Conservation (phyloP, 1,284 basidiomycete genomes). For the Singerocomus inundabilis region DNA sequence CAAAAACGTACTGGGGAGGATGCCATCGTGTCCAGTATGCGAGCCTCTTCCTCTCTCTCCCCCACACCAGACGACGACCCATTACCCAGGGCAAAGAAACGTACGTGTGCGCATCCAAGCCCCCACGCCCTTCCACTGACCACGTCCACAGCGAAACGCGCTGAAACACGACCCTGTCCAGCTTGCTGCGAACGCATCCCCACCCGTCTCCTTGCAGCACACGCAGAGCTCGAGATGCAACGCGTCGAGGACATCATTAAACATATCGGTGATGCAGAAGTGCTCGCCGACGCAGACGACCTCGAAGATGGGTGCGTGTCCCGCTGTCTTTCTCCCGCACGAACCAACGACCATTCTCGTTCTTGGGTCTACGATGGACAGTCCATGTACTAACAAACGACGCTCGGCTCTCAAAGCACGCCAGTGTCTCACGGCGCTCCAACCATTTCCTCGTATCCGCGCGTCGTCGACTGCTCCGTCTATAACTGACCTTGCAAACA, state of each 20-base stretch:
- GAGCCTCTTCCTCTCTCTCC: slow-evolving; percentile 32
- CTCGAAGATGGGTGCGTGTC: slow-evolving; percentile 44
- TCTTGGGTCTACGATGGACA: slow-evolving; percentile 12
- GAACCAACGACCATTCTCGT: slow-evolving; percentile 8
- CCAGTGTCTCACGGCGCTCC: slow-evolving; percentile 45
- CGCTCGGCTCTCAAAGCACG: slow-evolving; percentile 66
- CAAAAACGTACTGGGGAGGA: slow-evolving; percentile 27
- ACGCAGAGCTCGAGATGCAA: slow-evolving; percentile 61
- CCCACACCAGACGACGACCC: slow-evolving; percentile 20
- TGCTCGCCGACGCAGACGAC: slow-evolving; percentile 40
- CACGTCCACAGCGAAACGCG: slow-evolving; percentile 60
- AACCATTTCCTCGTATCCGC: slow-evolving; percentile 22
- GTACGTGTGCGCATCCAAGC: slow-evolving; percentile 19
- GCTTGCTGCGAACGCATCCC: slow-evolving; percentile 71
- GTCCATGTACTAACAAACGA: slow-evolving; percentile 44
- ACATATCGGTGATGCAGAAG: slow-evolving; percentile 54
- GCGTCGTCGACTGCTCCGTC: slow-evolving; percentile 1
- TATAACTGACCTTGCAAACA: neutral
- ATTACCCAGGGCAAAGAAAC: slow-evolving; percentile 25
- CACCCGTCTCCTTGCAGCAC: slow-evolving; percentile 59
- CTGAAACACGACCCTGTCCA: slow-evolving; percentile 70
- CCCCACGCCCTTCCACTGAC: slow-evolving; percentile 49
- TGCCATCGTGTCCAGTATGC: slow-evolving; percentile 1
- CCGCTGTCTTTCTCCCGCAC: neutral
- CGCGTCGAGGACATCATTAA: slow-evolving; percentile 65